A percentile compares a stretch with the other conserved stretches of the same genome.
These are phyloP conservation scores for Rhizophora apiculata DNA, from an alignment of 345 rosid species.

Conservation along the genomic window DNA sequence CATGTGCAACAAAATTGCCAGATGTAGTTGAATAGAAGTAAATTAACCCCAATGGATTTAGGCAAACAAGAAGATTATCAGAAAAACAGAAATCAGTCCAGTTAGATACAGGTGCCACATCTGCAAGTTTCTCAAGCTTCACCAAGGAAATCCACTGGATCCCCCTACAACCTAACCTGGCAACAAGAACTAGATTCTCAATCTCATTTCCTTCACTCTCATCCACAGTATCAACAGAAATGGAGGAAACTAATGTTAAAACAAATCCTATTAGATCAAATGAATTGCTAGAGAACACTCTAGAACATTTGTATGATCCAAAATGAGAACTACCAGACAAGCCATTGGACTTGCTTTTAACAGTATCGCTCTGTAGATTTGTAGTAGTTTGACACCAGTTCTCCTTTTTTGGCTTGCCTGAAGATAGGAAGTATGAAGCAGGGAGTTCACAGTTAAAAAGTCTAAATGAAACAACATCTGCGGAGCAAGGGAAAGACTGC, in stretches of 20 bases:
- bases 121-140: constrained; percentile 46
- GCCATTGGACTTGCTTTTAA: constrained; percentile 28
- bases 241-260: constrained; percentile 41
- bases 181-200: constrained; percentile 52
- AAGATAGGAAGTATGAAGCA: constrained; percentile 36
- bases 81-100: constrained; percentile 88
- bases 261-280: constrained; percentile 73
- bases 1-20: constrained; percentile 58
- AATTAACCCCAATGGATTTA: constrained; percentile 60
- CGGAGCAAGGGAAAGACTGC: constrained; percentile 66
- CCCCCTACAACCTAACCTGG: constrained; percentile 58
- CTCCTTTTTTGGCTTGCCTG: constrained; percentile 27
- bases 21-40: constrained; percentile 59
- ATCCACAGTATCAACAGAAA: constrained; percentile 31
- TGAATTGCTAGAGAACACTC: constrained; percentile 76
- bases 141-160: constrained; percentile 81
- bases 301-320: constrained; percentile 53
- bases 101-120: constrained; percentile 34
- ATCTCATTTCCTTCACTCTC: constrained; percentile 32
- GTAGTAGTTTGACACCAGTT: constrained; percentile 24
- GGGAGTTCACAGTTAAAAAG: constrained; percentile 49
- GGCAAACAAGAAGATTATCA: constrained; percentile 82
- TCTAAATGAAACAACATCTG: constrained; percentile 78
- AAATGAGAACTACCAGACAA: constrained; percentile 29
- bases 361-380: constrained; percentile 29